Percentiles rank a stretch among this genome's conserved stretches.
Evolutionary conservation across 345 rosid genomes (phyloP).

Genomic region (Bruguiera gymnorhiza): DNA sequence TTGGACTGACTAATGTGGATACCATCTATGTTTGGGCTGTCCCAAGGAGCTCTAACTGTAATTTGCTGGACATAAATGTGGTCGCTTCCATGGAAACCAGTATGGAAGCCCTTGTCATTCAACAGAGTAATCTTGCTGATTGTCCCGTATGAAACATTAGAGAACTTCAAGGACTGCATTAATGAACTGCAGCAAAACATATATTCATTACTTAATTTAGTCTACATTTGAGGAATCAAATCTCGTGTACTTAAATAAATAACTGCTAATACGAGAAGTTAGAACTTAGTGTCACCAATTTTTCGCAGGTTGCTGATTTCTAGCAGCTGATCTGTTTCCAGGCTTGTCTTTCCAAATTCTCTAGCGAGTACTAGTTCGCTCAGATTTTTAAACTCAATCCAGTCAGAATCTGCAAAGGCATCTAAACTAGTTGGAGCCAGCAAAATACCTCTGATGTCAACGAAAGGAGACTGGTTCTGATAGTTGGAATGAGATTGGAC

Average conservation of each 20-base stretch:
- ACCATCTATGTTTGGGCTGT: slow-evolving; percentile 73
- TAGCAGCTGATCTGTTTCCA: slow-evolving; percentile 37
- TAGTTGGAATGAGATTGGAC: slow-evolving; percentile 20
- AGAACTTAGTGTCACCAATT: slow-evolving; percentile 35
- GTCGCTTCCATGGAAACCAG: slow-evolving; percentile 28
- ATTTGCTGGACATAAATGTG: slow-evolving; percentile 29
- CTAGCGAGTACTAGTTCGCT: slow-evolving; percentile 24
- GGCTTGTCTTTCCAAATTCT: slow-evolving; percentile 18
- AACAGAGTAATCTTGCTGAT: slow-evolving; percentile 34
- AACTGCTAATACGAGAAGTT: not conserved
- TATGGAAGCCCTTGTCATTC: slow-evolving; percentile 51
- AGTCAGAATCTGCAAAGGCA: slow-evolving; percentile 17
- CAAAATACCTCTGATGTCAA: slow-evolving; percentile 35
- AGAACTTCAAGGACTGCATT: slow-evolving; percentile 40
- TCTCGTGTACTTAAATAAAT: not conserved
- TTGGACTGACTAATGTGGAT: slow-evolving; percentile 47
- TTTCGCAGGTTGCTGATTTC: slow-evolving; percentile 21
- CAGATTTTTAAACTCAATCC: slow-evolving; percentile 40
- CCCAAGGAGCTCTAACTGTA: slow-evolving; percentile 38
- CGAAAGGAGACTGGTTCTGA: slow-evolving; percentile 23
- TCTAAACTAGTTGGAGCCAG: slow-evolving; percentile 25
- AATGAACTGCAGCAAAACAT: not conserved
- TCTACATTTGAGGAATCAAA: not conserved
- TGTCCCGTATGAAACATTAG: slow-evolving; percentile 34
- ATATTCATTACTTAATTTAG: not conserved